Percentiles rank a stretch among this genome's conserved stretches.
Evolutionary conservation across 495 filamentous ascomycete genomes (phyloP).

Genomic region (Aspergillus nidulans): DNA sequence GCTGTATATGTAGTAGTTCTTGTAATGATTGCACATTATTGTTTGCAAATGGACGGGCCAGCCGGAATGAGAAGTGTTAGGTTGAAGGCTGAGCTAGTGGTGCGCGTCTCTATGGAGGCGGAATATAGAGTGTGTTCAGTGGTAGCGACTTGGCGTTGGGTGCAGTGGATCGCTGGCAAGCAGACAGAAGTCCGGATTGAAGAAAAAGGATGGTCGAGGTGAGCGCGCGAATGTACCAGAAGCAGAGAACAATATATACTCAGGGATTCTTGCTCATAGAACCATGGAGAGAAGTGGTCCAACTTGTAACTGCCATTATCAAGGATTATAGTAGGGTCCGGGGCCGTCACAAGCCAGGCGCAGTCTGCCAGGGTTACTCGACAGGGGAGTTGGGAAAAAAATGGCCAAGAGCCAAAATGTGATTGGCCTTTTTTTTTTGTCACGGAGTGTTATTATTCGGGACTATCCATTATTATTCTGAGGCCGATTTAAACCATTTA

Average conservation of each 20-base stretch:
- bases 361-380: constrained; percentile 12
- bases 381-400: constrained; percentile 11
- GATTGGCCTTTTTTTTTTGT: background rate
- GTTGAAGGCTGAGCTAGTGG: background rate
- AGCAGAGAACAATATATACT: constrained; percentile 15
- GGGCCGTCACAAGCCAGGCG: constrained; percentile 23
- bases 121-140: background rate
- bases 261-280: constrained; percentile 10
- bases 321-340: constrained; percentile 5
- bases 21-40: constrained; percentile 73
- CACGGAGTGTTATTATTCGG: constrained; percentile 7
- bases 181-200: background rate
- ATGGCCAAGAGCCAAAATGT: background rate
- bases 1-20: constrained; percentile 74
- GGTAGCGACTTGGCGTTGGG: background rate
- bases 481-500: too few species aligned
- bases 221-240: background rate
- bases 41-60: constrained; percentile 24
- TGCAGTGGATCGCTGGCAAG: background rate
- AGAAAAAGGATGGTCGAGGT: background rate
- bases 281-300: constrained; percentile 14
- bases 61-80: background rate
- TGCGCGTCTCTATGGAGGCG: background rate
- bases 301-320: constrained; percentile 9
- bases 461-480: constrained; percentile 7